Evolutionary conservation across 495 filamentous ascomycete genomes (phyloP), one percentile per base, ranked within the genome.

Genomic region (Staphylotrichum longicolle): DNA sequence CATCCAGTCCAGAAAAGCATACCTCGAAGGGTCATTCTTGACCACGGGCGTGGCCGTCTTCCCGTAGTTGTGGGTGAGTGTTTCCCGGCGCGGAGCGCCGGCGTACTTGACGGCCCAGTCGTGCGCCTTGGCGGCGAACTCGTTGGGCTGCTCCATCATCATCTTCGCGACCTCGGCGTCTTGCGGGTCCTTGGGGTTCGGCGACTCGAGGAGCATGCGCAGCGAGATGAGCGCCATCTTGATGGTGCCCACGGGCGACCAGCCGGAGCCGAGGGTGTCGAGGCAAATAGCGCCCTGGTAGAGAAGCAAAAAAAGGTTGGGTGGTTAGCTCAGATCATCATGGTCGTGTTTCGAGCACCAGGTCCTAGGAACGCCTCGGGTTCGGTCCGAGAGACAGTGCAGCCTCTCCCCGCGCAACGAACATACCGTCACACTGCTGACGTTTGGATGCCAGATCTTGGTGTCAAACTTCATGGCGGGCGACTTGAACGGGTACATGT

Each of bases 361-460:
- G 20, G 20, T 27, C 20, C 20, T 27, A 1, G 20, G 20, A 27
- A 27, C 20, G 20, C 20, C 20, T 27, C 20, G 20, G 20, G 20
- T 27, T 27, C 20, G 20, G 20, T 27, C 20, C 20, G 20, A 27
- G 20, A 27, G 20, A 27, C 20, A 27, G 20, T 27, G 20, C 20
- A 27, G 20, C 20, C 20, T 27, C 20, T 27, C 20, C 20, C 20
- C 20, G 20, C 20, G 20, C 20, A 27, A 27, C 20, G 20, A 27
- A 82, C 87, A 70, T 75, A 96, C 93, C 53, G 94, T 98, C 73
- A 96, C 90, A 68, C 88, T 93, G 82, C 88, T 92, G 75, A 98
- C 85, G 74, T 98, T 98, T 40, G 94, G 94, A 76, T 98, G 94
- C 95, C 95, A 98, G 60, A 98, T 88, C 74, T 88, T 95, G 67